Percentiles rank a stretch among this genome's conserved stretches.
Evolutionary conservation across 1,284 basidiomycete species (phyloP).

Genomic region (Apiotrichum montevideense): DNA sequence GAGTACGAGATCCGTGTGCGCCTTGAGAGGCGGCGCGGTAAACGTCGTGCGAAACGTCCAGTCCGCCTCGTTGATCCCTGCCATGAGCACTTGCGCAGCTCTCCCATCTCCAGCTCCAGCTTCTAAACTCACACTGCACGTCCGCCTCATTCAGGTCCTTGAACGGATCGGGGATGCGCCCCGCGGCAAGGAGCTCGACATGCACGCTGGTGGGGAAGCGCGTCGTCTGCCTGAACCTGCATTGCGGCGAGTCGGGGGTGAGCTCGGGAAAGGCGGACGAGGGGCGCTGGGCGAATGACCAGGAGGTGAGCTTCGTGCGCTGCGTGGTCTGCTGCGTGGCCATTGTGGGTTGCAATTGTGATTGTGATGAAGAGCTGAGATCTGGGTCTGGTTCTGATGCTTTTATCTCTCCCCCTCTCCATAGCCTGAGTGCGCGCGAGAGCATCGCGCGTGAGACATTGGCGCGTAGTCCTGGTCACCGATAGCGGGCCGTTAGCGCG

Average conservation of each 20-base stretch:
- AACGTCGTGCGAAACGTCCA: conserved; percentile 78
- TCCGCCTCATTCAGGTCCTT: conserved; percentile 73
- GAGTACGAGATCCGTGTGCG: conserved; percentile 64
- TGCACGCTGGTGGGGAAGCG: conserved; percentile 71
- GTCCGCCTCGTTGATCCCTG: conserved; percentile 77
- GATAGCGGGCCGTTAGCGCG: too few species aligned
- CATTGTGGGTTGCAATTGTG: neutral
- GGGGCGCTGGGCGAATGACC: neutral
- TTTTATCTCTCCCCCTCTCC: too few species aligned
- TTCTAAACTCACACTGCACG: conserved; percentile 63
- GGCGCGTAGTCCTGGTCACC: too few species aligned
- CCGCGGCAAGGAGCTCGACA: conserved; percentile 65
- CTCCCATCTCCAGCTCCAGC: neutral
- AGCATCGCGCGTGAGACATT: too few species aligned
- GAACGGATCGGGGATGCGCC: conserved; percentile 73
- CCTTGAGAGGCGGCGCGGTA: conserved; percentile 52
- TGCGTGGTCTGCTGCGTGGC: neutral
- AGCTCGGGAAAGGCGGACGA: neutral
- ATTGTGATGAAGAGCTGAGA: too few species aligned
- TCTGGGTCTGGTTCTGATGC: too few species aligned
- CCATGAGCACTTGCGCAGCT: neutral
- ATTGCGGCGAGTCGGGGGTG: neutral
- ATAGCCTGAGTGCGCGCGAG: too few species aligned
- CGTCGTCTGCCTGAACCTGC: conserved; percentile 9
- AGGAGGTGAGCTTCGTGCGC: neutral